Conservation (phyloP, 495 filamentous ascomycete species). For the Tuber microsphaerosporum region DNA sequence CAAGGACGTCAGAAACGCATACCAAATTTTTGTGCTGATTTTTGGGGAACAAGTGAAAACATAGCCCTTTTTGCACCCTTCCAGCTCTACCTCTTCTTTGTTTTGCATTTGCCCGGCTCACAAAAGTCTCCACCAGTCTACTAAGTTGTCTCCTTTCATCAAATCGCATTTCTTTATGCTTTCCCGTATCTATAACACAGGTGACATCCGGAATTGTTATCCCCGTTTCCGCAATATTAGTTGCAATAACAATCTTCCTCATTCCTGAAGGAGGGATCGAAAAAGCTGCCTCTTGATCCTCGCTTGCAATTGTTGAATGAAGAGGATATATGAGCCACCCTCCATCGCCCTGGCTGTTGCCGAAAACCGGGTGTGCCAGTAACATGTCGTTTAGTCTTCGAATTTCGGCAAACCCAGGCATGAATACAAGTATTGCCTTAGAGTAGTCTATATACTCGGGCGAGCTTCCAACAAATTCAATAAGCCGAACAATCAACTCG, state of each 20-base stretch:
- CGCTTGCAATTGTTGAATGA: conserved; percentile 90
- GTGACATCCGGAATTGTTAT: conserved; percentile 97
- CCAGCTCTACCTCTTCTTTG: conserved; percentile 89
- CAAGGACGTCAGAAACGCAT: conserved; percentile 18
- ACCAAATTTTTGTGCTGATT: conserved; percentile 65
- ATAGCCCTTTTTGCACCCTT: conserved; percentile 88
- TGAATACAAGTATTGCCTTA: conserved; percentile 85
- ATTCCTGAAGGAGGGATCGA: conserved; percentile 69
- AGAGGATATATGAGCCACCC: conserved; percentile 77
- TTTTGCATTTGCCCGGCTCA: conserved; percentile 88
- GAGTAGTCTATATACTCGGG: conserved; percentile 62
- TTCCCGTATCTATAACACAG: conserved; percentile 88
- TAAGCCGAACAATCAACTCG: conserved; percentile 66
- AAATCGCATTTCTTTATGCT: conserved; percentile 92
- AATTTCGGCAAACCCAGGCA: conserved; percentile 92
- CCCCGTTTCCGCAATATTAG: conserved; percentile 94
- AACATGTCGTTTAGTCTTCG: conserved; percentile 77
- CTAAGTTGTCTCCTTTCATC: conserved; percentile 89
- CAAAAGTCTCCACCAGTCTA: conserved; percentile 81
- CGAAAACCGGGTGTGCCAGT: conserved; percentile 61
- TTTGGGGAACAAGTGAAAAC: conserved; percentile 90
- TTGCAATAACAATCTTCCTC: conserved; percentile 87
- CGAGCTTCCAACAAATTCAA: conserved; percentile 63
- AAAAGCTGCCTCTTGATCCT: conserved; percentile 91
- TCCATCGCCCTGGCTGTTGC: conserved; percentile 39